Base-by-base conservation (phyloP, 2,329 filamentous ascomycete genomes). In the Verticillium albo-atrum region DNA sequence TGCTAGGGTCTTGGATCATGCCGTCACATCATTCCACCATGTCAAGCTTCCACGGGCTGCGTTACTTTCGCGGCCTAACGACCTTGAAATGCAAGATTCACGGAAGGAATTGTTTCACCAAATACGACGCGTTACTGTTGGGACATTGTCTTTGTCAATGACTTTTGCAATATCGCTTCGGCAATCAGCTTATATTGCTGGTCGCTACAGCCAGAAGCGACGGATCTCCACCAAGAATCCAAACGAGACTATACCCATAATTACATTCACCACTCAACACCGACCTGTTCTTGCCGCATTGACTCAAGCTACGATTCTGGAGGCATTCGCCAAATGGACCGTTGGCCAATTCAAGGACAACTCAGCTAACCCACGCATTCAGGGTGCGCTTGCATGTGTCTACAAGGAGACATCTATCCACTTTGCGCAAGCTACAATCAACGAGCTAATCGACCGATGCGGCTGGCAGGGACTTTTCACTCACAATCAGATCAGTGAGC, bases 21-120 rank as follows among this genome's bases (percentile, higher is more conserved):
- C 70, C 15, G 61, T 75, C 7, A 75, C 73, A 5, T 68, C 62
- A 3, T 75, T 75, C 58, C 30, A 68, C 34, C 67, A 74, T 28
- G 70, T 75, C 1, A 62, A 58, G 1, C 65, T 75, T 3, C 57
- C 62, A 3, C 32, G 59, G 1, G 63, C 56, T 0, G 65, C 72
- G 1, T 64, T 75, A 1, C 67, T 75, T 0, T 70, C 72, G 3
- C 9, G 30, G 14, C 4, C 30, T 14, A 0, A 61, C 61, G 1
- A n/a, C 61, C 0, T 60, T 42, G 25, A 63, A 27, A 32, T 26
- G 15, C 55, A 55, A 1, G 61, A 71, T 34, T 55, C 63, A n/a
- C 68, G 67, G 7, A 25, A 56, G 0, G 65, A 67, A 2, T 74
- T 75, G 57, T 58, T 73, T 6, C 54, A 51, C 10, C 61, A 67